Percentiles rank a stretch among this genome's conserved stretches.
Conservation (phyloP, 106 monocot genomes). For the Dioscorea zingiberensis region DNA sequence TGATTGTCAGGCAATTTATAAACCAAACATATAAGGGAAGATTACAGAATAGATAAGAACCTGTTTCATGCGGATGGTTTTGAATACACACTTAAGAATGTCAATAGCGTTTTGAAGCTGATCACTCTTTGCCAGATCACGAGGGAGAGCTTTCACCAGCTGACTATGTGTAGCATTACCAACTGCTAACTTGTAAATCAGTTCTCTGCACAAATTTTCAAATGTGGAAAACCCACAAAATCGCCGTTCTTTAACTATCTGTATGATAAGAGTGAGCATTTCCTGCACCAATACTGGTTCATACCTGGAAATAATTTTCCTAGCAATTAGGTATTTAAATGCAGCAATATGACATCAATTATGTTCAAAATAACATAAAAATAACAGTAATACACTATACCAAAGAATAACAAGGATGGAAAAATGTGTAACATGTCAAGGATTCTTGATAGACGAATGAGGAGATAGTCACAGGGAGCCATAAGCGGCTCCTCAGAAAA, state of each 20-base stretch:
- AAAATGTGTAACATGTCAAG: no score
- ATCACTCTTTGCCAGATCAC: slow-evolving; percentile 59
- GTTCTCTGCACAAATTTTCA: slow-evolving; percentile 76
- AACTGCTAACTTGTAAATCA: slow-evolving; percentile 60
- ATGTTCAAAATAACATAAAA: no score
- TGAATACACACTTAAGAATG: slow-evolving; percentile 56
- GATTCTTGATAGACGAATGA: no score
- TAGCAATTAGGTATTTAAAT: no score
- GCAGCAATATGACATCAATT: no score
- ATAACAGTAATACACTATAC: no score
- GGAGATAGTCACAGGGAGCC: no score
- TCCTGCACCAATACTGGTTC: slow-evolving; percentile 82
- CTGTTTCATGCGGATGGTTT: slow-evolving; percentile 95
- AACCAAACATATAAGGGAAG: not conserved
- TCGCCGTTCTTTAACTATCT: slow-evolving; percentile 75
- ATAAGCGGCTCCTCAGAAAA: no score
- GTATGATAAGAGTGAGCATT: slow-evolving; percentile 85
- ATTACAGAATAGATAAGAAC: slow-evolving; percentile 21
- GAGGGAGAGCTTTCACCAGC: slow-evolving; percentile 75
- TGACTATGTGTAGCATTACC: slow-evolving; percentile 94
- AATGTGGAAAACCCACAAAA: slow-evolving; percentile 68
- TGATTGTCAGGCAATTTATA: no score
- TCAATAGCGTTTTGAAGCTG: slow-evolving; percentile 60
- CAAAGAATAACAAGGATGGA: no score
- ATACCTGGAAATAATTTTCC: slow-evolving; percentile 42